Base-by-base conservation (phyloP, 2,329 filamentous ascomycete species). In the Lomentospora prolificans region DNA sequence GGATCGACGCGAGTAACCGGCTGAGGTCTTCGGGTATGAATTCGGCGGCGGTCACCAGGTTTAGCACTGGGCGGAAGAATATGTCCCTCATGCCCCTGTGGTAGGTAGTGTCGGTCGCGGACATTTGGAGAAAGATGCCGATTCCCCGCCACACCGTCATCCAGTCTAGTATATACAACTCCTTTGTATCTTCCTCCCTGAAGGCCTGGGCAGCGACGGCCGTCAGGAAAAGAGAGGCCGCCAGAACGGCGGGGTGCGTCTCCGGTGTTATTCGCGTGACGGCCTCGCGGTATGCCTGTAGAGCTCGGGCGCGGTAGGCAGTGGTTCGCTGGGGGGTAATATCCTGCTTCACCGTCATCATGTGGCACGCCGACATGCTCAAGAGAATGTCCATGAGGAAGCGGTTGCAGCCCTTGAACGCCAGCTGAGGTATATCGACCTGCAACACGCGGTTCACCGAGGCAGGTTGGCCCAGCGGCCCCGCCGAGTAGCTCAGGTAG, bases 311-410 rank as follows among this genome's bases (percentile, higher is more conserved):
- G n/a, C 76, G 72, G 62, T 81, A 81, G 6, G 60, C 56, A 7
- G 73, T 61, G 2, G 72, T 67, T 12, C 72, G 71, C 2, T 65
- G 62, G n/a, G 60, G 53, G 7, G 76, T 69, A 22, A 76, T 66
- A 6, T 66, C 63, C 30, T 72, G 66, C 2, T 68, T 62, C 19
- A 75, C 62, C n/a, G 61, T 65, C 59, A 73, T 70, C 61, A 80
- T 69, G 59, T 81, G 76, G 22, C 78, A 66, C 17, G 75, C 72
- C 0, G 79, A 72, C 1, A 81, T 67, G 9, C 71, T 78, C 58
- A 81, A 72, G n/a, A 82, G 59, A 6, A 72, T 74, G 60, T 81
- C 69, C 75, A 82, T 77, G 31, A 82, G 71, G 58, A 81, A 82
- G 0, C 72, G 74, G n/a, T 70, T 72, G 7, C 12, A 12, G 30